phyloP scores from a whole-genome alignment of 768 basidiomycete genomes.

The Mycena indigotica region DNA sequence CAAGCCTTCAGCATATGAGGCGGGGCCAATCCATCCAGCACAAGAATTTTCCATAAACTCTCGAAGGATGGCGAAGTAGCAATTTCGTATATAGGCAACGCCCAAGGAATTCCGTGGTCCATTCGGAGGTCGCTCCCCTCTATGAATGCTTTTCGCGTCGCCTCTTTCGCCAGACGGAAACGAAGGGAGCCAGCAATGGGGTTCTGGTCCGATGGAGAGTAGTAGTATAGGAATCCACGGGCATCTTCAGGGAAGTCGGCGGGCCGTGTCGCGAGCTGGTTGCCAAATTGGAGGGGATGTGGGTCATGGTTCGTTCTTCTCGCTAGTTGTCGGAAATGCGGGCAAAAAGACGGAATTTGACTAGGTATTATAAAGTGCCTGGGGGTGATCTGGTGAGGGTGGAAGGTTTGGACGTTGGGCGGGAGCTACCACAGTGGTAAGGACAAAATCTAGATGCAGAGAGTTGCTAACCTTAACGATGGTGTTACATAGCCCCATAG shows the following conservation, averaged over 20 bases:
- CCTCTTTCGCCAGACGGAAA: slow-evolving; percentile 3
- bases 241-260: neutral
- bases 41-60: neutral
- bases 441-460: neutral
- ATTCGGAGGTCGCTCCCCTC: slow-evolving; percentile 18
- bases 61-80: neutral
- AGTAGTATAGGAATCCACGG: slow-evolving; percentile 17
- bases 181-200: slow-evolving; percentile 1
- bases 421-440: neutral
- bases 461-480: neutral
- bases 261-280: neutral
- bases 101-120: slow-evolving; percentile 15
- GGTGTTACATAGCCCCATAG: too few relatives aligned
- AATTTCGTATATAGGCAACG: slow-evolving; percentile 11
- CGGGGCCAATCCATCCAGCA: slow-evolving; percentile 15
- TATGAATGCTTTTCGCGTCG: neutral
- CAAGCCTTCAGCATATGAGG: neutral
- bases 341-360: neutral
- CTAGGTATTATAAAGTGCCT: slow-evolving; percentile 5
- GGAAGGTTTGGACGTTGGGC: slow-evolving; percentile 2
- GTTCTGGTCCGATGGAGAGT: slow-evolving; percentile 1
- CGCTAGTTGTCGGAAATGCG: slow-evolving; percentile 5
- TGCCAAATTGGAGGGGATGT: slow-evolving; percentile 6
- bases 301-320: neutral
- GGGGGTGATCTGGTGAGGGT: neutral